Conservation (phyloP, 208 protist species). For the Vickermania ingenoplastis region DNA sequence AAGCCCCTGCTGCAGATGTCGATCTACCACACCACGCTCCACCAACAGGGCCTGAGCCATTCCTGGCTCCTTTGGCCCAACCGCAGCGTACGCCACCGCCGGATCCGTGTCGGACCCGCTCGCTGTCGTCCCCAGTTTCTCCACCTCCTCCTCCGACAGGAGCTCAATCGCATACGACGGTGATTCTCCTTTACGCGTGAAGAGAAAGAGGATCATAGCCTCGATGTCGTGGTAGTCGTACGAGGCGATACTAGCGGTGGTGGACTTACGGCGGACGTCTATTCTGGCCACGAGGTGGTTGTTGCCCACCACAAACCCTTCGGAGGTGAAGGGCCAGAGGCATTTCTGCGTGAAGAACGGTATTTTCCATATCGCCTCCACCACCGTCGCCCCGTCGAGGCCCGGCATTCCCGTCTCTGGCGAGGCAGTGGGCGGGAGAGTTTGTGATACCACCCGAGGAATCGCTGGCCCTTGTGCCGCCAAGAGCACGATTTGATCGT, state of each 20-base stretch:
- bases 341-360: constrained; percentile 49
- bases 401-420: background rate
- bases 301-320: constrained; percentile 42
- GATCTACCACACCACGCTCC: background rate
- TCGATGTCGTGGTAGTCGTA: constrained; percentile 27
- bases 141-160: background rate
- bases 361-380: constrained; percentile 53
- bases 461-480: background rate
- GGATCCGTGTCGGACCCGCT: background rate
- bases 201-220: constrained; percentile 62
- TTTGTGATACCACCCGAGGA: background rate
- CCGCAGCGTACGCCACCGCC: background rate
- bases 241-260: constrained; percentile 15
- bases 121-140: background rate
- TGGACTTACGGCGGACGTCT: constrained; percentile 34
- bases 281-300: constrained; percentile 33
- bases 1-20: background rate
- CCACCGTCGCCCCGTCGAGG: constrained; percentile 9
- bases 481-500: constrained; percentile 45
- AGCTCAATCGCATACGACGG: constrained; percentile 61
- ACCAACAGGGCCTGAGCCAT: background rate
- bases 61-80: background rate
- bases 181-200: constrained; percentile 50
- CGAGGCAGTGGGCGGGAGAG: background rate
- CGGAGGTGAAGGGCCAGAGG: constrained; percentile 65